A percentile compares a stretch with the other conserved stretches of the same genome.
Evolutionary conservation across 345 rosid genomes (phyloP).

Genomic region (Citrus cavaleriei): DNA sequence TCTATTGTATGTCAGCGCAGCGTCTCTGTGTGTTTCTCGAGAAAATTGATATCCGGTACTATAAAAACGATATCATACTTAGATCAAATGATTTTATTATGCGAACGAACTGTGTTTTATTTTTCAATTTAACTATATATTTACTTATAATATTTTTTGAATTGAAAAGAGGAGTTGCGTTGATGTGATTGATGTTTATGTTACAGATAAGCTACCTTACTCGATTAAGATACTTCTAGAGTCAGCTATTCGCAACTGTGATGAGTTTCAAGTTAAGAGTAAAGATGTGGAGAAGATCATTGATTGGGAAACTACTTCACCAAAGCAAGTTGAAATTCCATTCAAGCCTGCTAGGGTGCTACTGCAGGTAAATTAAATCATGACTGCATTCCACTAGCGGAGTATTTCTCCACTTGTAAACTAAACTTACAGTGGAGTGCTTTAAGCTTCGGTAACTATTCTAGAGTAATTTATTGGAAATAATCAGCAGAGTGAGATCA

Average conservation of each 20-base stretch:
- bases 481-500: not conserved
- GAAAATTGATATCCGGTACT: not conserved
- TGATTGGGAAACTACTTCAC: slow-evolving; percentile 69
- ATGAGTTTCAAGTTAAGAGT: slow-evolving; percentile 75
- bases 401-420: not conserved
- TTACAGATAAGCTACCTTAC: slow-evolving; percentile 66
- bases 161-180: not conserved
- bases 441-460: not conserved
- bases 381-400: not conserved
- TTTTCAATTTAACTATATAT: not conserved
- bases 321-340: slow-evolving; percentile 76
- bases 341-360: slow-evolving; percentile 83
- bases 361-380: slow-evolving; percentile 46
- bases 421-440: not conserved
- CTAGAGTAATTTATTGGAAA: not conserved
- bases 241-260: slow-evolving; percentile 76
- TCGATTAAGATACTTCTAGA: slow-evolving; percentile 71
- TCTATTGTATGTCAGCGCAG: not conserved
- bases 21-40: slow-evolving; percentile 4
- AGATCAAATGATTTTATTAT: not conserved
- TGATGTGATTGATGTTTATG: not conserved
- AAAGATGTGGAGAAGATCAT: slow-evolving; percentile 80
- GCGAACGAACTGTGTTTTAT: not conserved
- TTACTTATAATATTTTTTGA: not conserved
- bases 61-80: not conserved